These are phyloP conservation scores for Suzukiozyma palmioleophila DNA, from an alignment of 1,139 yeast genomes.

Conservation along the genomic window DNA sequence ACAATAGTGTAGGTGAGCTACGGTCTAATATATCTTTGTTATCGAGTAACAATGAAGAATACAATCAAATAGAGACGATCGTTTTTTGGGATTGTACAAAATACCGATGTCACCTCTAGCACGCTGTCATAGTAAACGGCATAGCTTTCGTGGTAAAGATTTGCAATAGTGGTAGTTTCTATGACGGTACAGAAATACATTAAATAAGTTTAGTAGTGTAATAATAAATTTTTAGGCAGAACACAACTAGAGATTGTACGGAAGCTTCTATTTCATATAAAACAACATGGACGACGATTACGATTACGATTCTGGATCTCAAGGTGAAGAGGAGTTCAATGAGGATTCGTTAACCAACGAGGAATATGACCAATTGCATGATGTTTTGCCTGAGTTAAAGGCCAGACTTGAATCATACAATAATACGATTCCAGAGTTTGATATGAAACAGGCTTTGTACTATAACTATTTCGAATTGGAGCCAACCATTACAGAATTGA, in stretches of 20 bases:
- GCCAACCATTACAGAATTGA: constrained; percentile 50
- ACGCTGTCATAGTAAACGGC: too few relatives aligned
- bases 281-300: constrained; percentile 10
- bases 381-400: constrained; percentile 38
- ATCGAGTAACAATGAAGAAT: too few relatives aligned
- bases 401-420: constrained; percentile 31
- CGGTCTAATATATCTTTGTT: too few relatives aligned
- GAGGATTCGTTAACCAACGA: constrained; percentile 20
- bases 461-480: constrained; percentile 55
- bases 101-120: too few relatives aligned
- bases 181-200: too few relatives aligned
- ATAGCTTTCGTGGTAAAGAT: too few relatives aligned
- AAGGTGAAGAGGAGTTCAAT: constrained; percentile 14
- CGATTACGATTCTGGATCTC: constrained; percentile 11
- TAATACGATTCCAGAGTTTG: constrained; percentile 46
- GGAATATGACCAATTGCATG: constrained; percentile 41
- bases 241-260: constrained; percentile 1
- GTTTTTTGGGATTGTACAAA: too few relatives aligned
- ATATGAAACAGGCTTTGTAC: constrained; percentile 58
- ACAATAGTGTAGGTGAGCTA: too few relatives aligned
- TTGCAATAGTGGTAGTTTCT: too few relatives aligned
- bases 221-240: not conserved
- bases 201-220: too few relatives aligned
- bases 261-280: too few relatives aligned
- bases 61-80: too few relatives aligned